Base-by-base conservation (phyloP, 1,284 basidiomycete species). In the Melampsora larici-populina region DNA sequence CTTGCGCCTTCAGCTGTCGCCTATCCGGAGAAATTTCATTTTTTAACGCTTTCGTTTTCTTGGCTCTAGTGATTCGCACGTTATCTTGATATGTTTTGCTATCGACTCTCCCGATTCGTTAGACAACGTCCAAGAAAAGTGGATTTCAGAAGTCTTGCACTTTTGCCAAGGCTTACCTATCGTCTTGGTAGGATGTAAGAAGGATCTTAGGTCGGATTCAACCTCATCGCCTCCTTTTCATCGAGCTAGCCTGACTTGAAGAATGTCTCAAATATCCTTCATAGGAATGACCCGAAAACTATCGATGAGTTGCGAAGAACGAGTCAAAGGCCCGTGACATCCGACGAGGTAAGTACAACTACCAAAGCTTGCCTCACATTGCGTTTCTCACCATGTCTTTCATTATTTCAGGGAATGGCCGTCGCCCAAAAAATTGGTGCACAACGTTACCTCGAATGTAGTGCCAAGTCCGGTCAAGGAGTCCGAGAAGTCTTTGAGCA, bases 41-140 rank as follows among this genome's bases (percentile, higher is more conserved):
- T 33, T 64, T n/a, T 55, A 43, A 43, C 40, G 11, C 40, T 60
- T n/a, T 83, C 83, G 5, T 89, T 94, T 80, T 91, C 89, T 79
- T 95, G 94, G 86, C 93, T 92, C 55, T 43, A 73, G 70, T 29
- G 93, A 95, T 86, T 92, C 92, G 29, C 91, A 95, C 84, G 93
- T 95, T 83, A 93, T 95, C 85, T 88, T 96, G 79, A 94, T 96
- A 85, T 95, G 93, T 85, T 96, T 94, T 84, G 91, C 93, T 60
- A 89, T 95, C 80, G 93, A 96, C 86, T 92, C 90, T 75, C 93
- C 94, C 48, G 92, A 94, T 84, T 94, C 92, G 70, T 86, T 96
- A 80, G 93, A 94, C 86, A 96, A 96, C 87, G 92, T 96, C 48
- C 92, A 95, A 86, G 93, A 95, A 86, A 96, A 95, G 92, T 96